phyloP scores from a whole-genome alignment of 352 stramenopile genomes.

The Globisporangium heterothallicum region DNA sequence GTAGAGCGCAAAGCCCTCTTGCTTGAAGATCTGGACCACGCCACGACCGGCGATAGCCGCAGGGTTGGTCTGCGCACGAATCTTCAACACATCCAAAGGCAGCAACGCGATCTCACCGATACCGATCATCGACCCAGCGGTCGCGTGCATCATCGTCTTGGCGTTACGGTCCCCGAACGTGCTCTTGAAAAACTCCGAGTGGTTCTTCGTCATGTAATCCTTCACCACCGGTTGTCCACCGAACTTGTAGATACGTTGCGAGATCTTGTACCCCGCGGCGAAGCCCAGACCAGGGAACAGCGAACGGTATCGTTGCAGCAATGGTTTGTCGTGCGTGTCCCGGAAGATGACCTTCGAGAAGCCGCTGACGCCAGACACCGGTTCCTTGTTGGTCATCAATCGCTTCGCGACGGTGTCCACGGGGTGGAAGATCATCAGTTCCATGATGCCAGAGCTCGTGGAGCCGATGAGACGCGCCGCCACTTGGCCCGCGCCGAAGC shows the following conservation, averaged over 20 bases:
- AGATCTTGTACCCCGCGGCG: conserved; percentile 94
- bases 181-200: conserved; percentile 84
- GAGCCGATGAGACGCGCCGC: conserved; percentile 87
- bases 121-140: conserved; percentile 90
- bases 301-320: conserved; percentile 76
- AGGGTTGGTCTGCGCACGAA: conserved; percentile 94
- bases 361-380: conserved; percentile 36
- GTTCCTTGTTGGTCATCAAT: conserved; percentile 90
- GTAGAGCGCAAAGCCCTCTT: conserved; percentile 90
- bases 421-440: conserved; percentile 94
- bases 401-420: conserved; percentile 95
- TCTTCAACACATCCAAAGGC: conserved; percentile 96
- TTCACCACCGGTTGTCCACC: conserved; percentile 92
- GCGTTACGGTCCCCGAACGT: conserved; percentile 90
- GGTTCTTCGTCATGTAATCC: conserved; percentile 89
- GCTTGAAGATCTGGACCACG: conserved; percentile 90
- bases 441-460: conserved; percentile 88
- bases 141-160: conserved; percentile 92
- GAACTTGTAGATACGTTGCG: conserved; percentile 97
- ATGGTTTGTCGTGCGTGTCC: conserved; percentile 73
- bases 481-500: conserved; percentile 37
- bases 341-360: conserved; percentile 88
- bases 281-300: conserved; percentile 92
- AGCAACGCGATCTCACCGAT: conserved; percentile 93
- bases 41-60: conserved; percentile 88